These are phyloP conservation scores for Pseudozyma hubeiensis DNA, from an alignment of 1,284 basidiomycete species.

Conservation along the genomic window DNA sequence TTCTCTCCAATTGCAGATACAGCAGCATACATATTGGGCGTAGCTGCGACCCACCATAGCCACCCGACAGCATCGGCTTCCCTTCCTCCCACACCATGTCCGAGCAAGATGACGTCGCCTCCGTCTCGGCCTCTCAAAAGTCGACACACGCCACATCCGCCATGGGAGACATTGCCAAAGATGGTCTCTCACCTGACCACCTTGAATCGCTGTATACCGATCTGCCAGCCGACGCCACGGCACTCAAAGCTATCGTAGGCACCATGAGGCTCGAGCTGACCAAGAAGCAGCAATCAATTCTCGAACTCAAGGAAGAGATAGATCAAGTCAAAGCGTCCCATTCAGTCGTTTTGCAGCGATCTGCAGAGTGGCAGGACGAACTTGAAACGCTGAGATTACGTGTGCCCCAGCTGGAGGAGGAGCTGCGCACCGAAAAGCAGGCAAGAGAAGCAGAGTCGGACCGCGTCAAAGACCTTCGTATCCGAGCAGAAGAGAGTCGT, in stretches of 20 bases:
- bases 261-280: constrained; percentile 50
- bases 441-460: constrained; percentile 57
- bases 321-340: constrained; percentile 52
- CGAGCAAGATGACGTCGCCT: constrained; percentile 29
- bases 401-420: constrained; percentile 31
- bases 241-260: constrained; percentile 52
- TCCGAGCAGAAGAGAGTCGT: constrained; percentile 61
- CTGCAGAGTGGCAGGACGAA: constrained; percentile 60
- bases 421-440: constrained; percentile 37
- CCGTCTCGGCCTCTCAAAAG: constrained; percentile 27
- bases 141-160: constrained; percentile 19
- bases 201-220: constrained; percentile 52
- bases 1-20: no score
- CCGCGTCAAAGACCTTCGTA: constrained; percentile 61
- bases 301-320: constrained; percentile 44
- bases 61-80: no score
- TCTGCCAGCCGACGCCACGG: constrained; percentile 43
- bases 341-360: constrained; percentile 50
- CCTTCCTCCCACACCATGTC: constrained; percentile 21
- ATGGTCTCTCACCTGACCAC: constrained; percentile 30
- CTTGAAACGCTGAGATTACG: constrained; percentile 47
- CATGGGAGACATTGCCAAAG: constrained; percentile 20
- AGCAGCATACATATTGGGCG: no score
- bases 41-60: no score
- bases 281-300: constrained; percentile 36